Base-by-base conservation (phyloP, 2,329 filamentous ascomycete species). In the Arthrobotrys iridis region DNA sequence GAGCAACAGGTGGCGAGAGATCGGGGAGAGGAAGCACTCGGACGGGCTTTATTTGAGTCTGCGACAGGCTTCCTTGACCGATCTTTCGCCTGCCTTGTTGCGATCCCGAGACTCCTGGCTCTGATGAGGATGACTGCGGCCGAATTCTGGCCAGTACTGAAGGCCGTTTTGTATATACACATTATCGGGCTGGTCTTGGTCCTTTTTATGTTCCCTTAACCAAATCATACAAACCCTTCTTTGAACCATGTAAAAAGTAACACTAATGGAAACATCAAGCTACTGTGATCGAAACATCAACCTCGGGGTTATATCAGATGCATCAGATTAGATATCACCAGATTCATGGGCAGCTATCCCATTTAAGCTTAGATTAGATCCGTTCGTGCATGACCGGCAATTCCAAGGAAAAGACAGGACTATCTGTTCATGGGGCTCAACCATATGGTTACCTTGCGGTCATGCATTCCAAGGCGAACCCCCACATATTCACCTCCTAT, bases 291-390 rank as follows among this genome's bases (percentile, higher is more conserved):
- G 13, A 48, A 48, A 24, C 18, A 18, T 48, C 8, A 24, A 20
- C 43, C 43, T 33, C 4, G 28, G 28, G n/a, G n/a, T n/a, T n/a
- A 48, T 64, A 66, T 60, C 60, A 60, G 68, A 73, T 73, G 40
- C 60, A 73, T 73, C 68, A 73, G 68, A 73, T 73, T 66, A 73
- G 68, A 73, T 73, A 73, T 73, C 68, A 45, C 68, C 60, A 52
- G 55, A 52, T 37, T 48, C 22, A 33, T 50, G 67, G 67, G 48
- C 60, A 41, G 41, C 52, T 8, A 28, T 24, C 50, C 22, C 33
- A 59, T 46, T 52, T 66, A 73, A 73, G 68, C 68, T 73, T 73
- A 73, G 68, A 73, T 73, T 73, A 73, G 68, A 73, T 73, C 68
- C 68, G 68, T 33, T n/a, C 2, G 24, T 18, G 55, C 60, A 62